Conservation (phyloP, 2,329 filamentous ascomycete species). For the Colletotrichum euphorbiae region DNA sequence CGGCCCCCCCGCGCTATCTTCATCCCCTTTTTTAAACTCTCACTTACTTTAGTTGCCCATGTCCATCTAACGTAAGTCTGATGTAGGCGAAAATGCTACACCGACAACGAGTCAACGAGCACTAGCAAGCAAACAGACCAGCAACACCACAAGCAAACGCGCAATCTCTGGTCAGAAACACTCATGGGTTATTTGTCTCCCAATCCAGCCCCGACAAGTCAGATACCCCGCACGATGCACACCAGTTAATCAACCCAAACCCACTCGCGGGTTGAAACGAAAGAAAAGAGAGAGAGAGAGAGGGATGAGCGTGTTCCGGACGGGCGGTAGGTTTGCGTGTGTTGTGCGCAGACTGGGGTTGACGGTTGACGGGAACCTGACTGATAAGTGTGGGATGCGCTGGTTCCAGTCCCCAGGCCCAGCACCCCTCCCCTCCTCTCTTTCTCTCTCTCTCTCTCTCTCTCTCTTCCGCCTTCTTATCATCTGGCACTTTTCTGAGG, state of each 20-base stretch:
- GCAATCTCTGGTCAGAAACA: background rate
- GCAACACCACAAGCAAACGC: background rate
- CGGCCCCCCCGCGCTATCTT: background rate
- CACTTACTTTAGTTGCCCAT: background rate
- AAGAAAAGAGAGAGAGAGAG: slow-evolving; percentile 1
- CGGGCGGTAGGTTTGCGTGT: background rate
- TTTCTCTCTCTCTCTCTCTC: background rate
- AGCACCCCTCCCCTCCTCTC: background rate
- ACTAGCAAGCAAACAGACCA: background rate
- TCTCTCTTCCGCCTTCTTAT: background rate
- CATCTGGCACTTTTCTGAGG: slow-evolving; percentile 6
- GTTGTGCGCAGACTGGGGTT: background rate
- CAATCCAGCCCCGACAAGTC: background rate
- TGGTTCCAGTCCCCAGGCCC: slow-evolving; percentile 19
- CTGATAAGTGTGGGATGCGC: slow-evolving; percentile 15
- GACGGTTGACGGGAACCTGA: too few species aligned
- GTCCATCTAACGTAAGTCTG: background rate
- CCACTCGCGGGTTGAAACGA: background rate
- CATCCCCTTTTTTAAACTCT: background rate
- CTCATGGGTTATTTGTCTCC: too few species aligned
- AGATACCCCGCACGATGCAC: slow-evolving; percentile 5
- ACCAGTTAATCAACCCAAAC: slow-evolving; percentile 3
- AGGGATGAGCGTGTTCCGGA: too few species aligned
- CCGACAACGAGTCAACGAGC: background rate
- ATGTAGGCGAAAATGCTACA: background rate